Evolutionary conservation across 768 basidiomycete genomes (phyloP).

Genomic region (Cubamyces lactineus): DNA sequence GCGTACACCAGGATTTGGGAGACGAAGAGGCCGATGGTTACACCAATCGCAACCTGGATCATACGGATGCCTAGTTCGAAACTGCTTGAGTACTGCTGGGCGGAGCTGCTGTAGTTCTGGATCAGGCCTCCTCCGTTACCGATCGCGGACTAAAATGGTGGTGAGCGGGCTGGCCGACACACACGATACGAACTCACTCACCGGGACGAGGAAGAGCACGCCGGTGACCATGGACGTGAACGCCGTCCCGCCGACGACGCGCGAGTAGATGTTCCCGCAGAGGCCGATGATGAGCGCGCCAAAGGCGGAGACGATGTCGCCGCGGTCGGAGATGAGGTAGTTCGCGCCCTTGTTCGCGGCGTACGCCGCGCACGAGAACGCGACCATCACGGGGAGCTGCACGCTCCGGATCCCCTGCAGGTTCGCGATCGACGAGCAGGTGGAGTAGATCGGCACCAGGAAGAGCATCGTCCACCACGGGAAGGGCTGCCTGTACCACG

Average conservation of each 20-base stretch:
- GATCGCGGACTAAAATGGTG: slow-evolving; percentile 61
- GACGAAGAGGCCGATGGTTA: slow-evolving; percentile 82
- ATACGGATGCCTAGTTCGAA: slow-evolving; percentile 81
- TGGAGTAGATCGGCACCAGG: slow-evolving; percentile 78
- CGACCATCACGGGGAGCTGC: slow-evolving; percentile 77
- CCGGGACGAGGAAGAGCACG: slow-evolving; percentile 89
- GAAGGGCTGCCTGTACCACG: slow-evolving; percentile 76
- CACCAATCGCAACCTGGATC: slow-evolving; percentile 84
- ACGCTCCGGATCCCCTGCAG: slow-evolving; percentile 71
- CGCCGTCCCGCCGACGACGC: slow-evolving; percentile 75
- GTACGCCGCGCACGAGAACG: slow-evolving; percentile 76
- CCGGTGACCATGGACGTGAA: slow-evolving; percentile 93
- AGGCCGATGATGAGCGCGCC: slow-evolving; percentile 79
- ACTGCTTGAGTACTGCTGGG: slow-evolving; percentile 73
- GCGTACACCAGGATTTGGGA: slow-evolving; percentile 82
- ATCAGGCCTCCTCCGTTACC: slow-evolving; percentile 74
- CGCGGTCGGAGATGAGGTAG: slow-evolving; percentile 61
- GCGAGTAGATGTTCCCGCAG: slow-evolving; percentile 83
- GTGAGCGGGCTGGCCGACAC: neutral
- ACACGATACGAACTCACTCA: slow-evolving; percentile 42
- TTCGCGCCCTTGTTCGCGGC: slow-evolving; percentile 69
- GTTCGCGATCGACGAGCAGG: slow-evolving; percentile 74
- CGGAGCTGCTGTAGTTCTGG: slow-evolving; percentile 60
- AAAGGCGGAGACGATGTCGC: slow-evolving; percentile 76
- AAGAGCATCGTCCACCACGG: slow-evolving; percentile 83